Percentiles rank a stretch among this genome's conserved stretches.
These are phyloP conservation scores for Diaporthe sp. DNA, from an alignment of 2,329 filamentous ascomycete genomes.

Conservation along the genomic window DNA sequence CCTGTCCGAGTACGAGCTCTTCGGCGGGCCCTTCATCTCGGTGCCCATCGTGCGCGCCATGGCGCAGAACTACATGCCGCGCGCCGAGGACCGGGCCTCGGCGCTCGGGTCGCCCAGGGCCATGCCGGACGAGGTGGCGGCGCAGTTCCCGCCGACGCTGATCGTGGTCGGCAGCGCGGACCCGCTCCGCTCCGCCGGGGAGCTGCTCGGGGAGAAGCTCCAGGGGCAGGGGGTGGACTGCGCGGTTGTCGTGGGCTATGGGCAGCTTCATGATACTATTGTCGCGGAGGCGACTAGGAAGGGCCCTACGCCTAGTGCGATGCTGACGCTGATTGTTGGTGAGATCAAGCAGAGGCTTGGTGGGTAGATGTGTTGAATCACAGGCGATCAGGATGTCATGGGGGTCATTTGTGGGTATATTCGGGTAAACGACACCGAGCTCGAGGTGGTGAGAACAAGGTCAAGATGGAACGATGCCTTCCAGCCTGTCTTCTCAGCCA, in stretches of 20 bases:
- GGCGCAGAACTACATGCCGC: background rate
- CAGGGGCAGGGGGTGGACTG: slow-evolving; percentile 2
- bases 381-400: too few species aligned
- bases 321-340: background rate
- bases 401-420: background rate
- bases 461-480: background rate
- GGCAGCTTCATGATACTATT: slow-evolving; percentile 15
- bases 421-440: background rate
- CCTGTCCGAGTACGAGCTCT: background rate
- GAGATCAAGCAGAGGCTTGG: background rate
- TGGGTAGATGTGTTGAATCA: fast-evolving
- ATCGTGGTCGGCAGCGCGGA: slow-evolving; percentile 18
- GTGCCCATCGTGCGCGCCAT: background rate
- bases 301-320: background rate
- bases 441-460: too few species aligned
- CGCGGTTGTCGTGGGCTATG: background rate
- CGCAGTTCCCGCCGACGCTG: slow-evolving; percentile 15
- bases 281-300: background rate
- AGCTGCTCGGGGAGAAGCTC: slow-evolving; percentile 25
- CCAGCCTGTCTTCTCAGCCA: background rate
- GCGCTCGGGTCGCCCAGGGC: background rate
- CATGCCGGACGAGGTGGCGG: background rate
- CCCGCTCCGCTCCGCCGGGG: background rate
- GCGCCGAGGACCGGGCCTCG: background rate
- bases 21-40: slow-evolving; percentile 1